Percentiles rank a stretch among this genome's conserved stretches.
Evolutionary conservation across 352 stramenopile species (phyloP).

Genomic region (Phytophthora aleatoria): DNA sequence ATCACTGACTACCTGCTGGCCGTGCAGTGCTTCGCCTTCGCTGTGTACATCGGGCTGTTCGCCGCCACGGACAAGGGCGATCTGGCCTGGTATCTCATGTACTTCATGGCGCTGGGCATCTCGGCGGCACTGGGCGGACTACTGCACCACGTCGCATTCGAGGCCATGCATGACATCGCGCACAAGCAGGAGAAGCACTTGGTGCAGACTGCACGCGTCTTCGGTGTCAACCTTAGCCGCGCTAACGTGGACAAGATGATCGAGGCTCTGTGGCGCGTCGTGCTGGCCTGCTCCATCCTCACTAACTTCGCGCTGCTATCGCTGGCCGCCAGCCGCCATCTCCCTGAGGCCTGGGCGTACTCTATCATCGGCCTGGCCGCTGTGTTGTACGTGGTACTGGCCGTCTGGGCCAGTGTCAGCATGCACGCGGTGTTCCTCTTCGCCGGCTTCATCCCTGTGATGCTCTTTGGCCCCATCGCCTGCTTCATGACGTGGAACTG

Average conservation of each 20-base stretch:
- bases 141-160: constrained; percentile 83
- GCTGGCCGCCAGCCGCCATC: constrained; percentile 74
- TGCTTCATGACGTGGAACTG: constrained; percentile 82
- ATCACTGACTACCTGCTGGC: constrained; percentile 89
- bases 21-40: constrained; percentile 84
- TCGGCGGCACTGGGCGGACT: constrained; percentile 77
- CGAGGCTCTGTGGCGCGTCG: constrained; percentile 79
- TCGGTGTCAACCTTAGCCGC: constrained; percentile 73
- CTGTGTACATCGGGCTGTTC: constrained; percentile 81
- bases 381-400: constrained; percentile 67
- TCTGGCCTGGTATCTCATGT: constrained; percentile 82
- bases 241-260: constrained; percentile 76
- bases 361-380: constrained; percentile 73
- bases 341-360: constrained; percentile 78
- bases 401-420: constrained; percentile 80
- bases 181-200: constrained; percentile 76
- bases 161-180: constrained; percentile 71
- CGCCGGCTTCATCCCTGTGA: constrained; percentile 78
- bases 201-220: constrained; percentile 69
- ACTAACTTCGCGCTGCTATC: constrained; percentile 87
- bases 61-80: constrained; percentile 55
- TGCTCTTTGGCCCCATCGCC: constrained; percentile 78
- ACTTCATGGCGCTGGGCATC: constrained; percentile 86
- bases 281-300: constrained; percentile 81
- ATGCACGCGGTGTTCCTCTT: constrained; percentile 88